Evolutionary conservation across 331 rosid species (phyloP).

Genomic region (Quercus tomentella): DNA sequence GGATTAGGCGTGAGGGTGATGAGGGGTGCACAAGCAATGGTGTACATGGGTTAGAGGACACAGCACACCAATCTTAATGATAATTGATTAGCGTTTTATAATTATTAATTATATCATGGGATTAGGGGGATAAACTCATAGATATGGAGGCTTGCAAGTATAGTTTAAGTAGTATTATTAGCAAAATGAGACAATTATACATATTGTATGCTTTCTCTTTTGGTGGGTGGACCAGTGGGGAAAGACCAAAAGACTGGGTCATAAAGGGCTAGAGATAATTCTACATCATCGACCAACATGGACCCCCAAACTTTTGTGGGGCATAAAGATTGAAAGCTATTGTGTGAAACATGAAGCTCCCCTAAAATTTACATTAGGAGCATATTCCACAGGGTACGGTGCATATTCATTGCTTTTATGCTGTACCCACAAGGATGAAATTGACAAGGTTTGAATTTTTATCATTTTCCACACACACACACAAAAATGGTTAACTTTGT

Average conservation of each 20-base stretch:
- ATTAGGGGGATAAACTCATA: not conserved
- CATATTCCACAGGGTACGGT: not conserved
- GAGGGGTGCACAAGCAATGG: constrained; percentile 2
- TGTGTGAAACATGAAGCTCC: not conserved
- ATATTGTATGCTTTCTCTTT: not conserved
- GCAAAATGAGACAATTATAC: not conserved
- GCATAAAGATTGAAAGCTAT: not conserved
- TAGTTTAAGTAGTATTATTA: not conserved
- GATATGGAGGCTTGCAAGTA: constrained; percentile 8
- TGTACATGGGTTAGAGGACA: not conserved
- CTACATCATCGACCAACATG: constrained; percentile 6
- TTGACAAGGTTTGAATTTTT: no score
- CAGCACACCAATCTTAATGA: constrained; percentile 11
- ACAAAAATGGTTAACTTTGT: no score
- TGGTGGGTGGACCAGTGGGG: constrained; percentile 20
- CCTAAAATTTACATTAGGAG: not conserved
- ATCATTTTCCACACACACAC: no score
- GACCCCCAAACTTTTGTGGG: no score
- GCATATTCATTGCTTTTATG: not conserved
- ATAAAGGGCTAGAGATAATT: not conserved
- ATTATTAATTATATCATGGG: constrained; percentile 17
- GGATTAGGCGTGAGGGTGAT: not conserved
- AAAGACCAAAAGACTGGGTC: constrained; percentile 7
- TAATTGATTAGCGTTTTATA: not conserved
- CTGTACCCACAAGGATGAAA: not conserved